Evolutionary conservation across 1,284 basidiomycete species (phyloP), one percentile per base, ranked within the genome.

Genomic region (Trametes hirsuta): DNA sequence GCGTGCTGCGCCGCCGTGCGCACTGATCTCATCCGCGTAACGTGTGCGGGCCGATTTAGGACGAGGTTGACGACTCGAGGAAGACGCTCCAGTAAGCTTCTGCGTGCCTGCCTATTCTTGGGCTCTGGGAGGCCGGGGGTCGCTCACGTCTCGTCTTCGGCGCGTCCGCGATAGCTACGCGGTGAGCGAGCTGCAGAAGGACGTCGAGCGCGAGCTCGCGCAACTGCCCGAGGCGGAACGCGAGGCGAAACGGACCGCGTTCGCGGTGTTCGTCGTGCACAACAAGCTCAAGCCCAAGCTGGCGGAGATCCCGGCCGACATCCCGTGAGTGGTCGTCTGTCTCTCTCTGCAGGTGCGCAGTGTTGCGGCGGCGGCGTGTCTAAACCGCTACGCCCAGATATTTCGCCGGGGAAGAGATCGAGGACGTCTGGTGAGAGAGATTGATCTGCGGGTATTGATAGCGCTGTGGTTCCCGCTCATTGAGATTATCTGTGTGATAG

Each of bases 21-120:
- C 25, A 25, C 30, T 30, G 5, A 30, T 30, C 30, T 30, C 30
- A 30, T 30, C 30, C 30, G 30, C 36, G n/a, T 44, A 30, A 51
- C 49, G 44, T 25, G 18, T 46, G 44, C 14, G 21, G 21, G 14
- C 44, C 25, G 12, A 15, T 10, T 30, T 64, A 94, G 92, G 95
- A 98, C 72, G 95, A 97, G 76, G 88, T 97, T 36, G 95, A 97
- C 71, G 95, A 97, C 74, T 92, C 94, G 11, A 88, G 95, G 67
- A 95, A 93, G 74, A 96, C 93, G 1, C 81, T 96, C 9, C 84
- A 89, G 91, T 93, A 67, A 69, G 87, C 30, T 30, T 30, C 30
- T 30, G 30, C 30, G 30, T 30, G 30, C 30, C 73, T 11, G 51
- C n/a, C 39, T 55, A 25, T 41, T 8, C 50, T 55, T 52, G 34